Conservation (phyloP, 2,329 filamentous ascomycete species). For the Gaeumannomyces tritici region DNA sequence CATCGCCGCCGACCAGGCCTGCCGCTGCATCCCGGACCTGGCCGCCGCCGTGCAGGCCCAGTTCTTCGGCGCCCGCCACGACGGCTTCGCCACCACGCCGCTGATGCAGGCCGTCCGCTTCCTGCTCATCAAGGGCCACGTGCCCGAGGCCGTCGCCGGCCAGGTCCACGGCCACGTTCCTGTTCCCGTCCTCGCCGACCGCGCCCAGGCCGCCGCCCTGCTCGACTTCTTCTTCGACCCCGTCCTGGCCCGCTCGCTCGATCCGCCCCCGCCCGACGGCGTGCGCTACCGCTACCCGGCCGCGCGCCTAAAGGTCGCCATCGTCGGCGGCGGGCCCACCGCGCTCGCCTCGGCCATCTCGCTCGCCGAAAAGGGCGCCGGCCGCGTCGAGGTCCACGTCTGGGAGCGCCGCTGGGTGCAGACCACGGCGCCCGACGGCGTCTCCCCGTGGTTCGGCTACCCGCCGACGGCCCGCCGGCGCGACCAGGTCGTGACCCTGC, state of each 20-base stretch:
- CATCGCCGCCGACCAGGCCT: conserved; percentile 16
- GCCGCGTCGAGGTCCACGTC: conserved; percentile 22
- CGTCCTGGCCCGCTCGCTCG: conserved; percentile 17
- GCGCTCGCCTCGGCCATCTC: conserved; percentile 15
- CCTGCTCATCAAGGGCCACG: conserved; percentile 20
- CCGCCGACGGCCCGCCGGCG: conserved; percentile 18
- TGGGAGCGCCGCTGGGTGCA: conserved; percentile 23
- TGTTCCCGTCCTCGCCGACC: conserved; percentile 9
- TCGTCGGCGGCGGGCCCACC: conserved; percentile 3
- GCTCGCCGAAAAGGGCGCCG: conserved; percentile 20
- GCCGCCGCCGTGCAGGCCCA: conserved; percentile 17
- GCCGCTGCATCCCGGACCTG: conserved; percentile 15
- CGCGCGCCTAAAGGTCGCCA: conserved; percentile 1
- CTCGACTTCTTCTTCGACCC: conserved; percentile 27
- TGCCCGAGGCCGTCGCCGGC: conserved; percentile 11
- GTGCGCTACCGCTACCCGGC: conserved; percentile 16
- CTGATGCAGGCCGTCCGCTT: conserved; percentile 23
- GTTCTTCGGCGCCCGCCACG: conserved; percentile 19
- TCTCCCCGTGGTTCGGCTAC: conserved; percentile 14
- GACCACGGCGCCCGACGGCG: conserved; percentile 8
- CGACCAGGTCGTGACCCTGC: conserved; percentile 25
- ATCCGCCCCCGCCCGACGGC: conserved; percentile 12
- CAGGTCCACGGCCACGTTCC: background rate
- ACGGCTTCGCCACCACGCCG: conserved; percentile 18
- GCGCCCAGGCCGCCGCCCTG: conserved; percentile 11